These are phyloP conservation scores for Amoebophrya sp. DNA, from an alignment of 169 alveolate species.

Conservation along the genomic window DNA sequence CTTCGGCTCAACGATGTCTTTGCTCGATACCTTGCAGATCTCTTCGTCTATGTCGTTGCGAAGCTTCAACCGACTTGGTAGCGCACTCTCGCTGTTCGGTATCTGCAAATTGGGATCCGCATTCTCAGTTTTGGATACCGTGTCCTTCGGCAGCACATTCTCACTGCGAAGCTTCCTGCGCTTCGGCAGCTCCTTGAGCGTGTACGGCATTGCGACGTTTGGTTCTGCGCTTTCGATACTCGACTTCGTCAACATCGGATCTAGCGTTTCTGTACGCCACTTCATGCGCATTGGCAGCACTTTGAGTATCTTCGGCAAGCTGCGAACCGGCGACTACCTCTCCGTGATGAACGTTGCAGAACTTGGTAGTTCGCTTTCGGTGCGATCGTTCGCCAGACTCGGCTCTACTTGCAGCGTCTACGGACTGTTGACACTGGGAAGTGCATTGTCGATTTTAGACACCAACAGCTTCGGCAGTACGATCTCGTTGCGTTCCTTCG, in stretches of 20 bases:
- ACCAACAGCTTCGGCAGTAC: not conserved
- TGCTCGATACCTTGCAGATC: slow-evolving; percentile 3
- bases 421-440: not conserved
- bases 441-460: not conserved
- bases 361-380: slow-evolving; percentile 10
- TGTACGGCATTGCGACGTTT: slow-evolving; percentile 24
- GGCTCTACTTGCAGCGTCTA: slow-evolving; percentile 20
- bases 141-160: not conserved
- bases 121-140: not conserved
- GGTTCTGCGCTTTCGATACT: not conserved
- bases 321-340: not conserved
- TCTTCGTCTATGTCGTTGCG: not conserved
- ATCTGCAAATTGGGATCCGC: not conserved
- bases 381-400: not conserved
- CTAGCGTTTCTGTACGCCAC: not conserved
- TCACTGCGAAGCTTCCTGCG: slow-evolving; percentile 19
- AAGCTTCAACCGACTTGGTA: slow-evolving; percentile 17
- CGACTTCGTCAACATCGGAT: slow-evolving; percentile 27
- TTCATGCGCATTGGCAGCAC: slow-evolving; percentile 2
- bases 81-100: slow-evolving; percentile 31
- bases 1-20: not conserved
- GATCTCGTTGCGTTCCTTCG: slow-evolving; percentile 30
- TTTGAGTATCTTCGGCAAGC: slow-evolving; percentile 12
- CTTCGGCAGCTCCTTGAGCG: slow-evolving; percentile 9
- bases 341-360: not conserved